Base-by-base conservation (phyloP, 768 basidiomycete species). In the Suillus placidus region DNA sequence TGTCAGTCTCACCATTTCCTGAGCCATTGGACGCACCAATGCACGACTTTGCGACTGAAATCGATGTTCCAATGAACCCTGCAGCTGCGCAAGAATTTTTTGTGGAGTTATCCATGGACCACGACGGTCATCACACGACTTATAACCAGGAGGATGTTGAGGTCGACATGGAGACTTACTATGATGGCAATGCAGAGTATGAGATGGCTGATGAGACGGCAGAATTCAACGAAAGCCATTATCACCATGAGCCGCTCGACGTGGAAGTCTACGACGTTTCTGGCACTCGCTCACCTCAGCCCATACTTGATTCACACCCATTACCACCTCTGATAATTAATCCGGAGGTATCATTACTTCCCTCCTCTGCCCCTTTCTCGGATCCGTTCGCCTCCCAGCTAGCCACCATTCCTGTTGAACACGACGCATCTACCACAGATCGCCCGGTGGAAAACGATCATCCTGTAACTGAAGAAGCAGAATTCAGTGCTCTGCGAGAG, bases 21-120 rank as follows among this genome's bases (percentile, higher is more conserved):
- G 87, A 88, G 68, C 69, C 82, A 5, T 87, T 80, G 74, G 88
- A 90, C 77, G 79, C 87, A 18, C 87, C 82, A 73, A 90, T 90
- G 88, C 75, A 84, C 60, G 88, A 89, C 76, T 88, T 83, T 70
- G 76, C 75, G 63, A 73, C 73, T 65, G 88, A 89, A 73, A 71
- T 80, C 43, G 88, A 90, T 73, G 83, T 88, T 60, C 80, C 83
- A 70, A 89, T 90, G 88, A 81, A 85, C 68, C 71, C 79, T 2
- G 66, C 74, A 43, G 70, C 67, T 32, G 79, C 83, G 10, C 76
- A 80, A 60, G 86, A 88, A 58, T 72, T 80, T 38, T 88, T 82
- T 80, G 63, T 81, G 80, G 68, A 89, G 74, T 79, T 83, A 4
- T 72, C 79, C 62, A 90, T 90, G 89, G 86, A 88, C 68, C 87